A percentile compares a stretch with the other conserved stretches of the same genome.
Evolutionary conservation across 352 stramenopile species (phyloP).

Genomic region (Phytophthora constricta): DNA sequence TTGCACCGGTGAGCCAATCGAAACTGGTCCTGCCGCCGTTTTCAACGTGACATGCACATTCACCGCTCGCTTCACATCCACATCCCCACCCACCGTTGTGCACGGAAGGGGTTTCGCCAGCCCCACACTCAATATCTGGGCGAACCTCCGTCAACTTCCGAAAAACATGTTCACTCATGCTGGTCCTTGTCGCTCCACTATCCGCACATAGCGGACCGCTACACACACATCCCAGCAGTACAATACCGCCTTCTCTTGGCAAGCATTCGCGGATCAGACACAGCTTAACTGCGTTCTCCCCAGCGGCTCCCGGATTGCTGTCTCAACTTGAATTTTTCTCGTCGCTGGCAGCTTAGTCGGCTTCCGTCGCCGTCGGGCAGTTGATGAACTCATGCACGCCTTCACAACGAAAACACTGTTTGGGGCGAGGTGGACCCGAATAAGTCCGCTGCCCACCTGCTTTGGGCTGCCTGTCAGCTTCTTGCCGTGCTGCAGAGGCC

Average conservation of each 20-base stretch:
- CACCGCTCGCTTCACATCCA: constrained; percentile 6
- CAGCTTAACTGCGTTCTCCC: constrained; percentile 1
- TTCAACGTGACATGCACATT: constrained; percentile 5
- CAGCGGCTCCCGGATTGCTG: not conserved
- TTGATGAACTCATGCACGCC: constrained; percentile 14
- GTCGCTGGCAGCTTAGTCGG: constrained; percentile 8
- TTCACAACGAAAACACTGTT: constrained; percentile 10
- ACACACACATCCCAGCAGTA: constrained; percentile 5
- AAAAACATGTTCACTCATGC: constrained; percentile 15
- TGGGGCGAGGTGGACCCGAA: not conserved
- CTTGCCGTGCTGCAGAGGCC: too few species aligned
- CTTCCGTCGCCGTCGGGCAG: constrained; percentile 11
- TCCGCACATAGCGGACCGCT: constrained; percentile 8
- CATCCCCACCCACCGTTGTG: not conserved
- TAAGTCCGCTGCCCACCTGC: not conserved
- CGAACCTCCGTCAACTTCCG: not conserved
- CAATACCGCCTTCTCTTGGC: not conserved
- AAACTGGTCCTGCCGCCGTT: constrained; percentile 4
- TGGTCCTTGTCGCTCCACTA: constrained; percentile 2
- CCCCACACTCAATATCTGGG: not conserved
- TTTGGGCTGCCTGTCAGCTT: too few species aligned
- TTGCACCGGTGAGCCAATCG: constrained; percentile 1
- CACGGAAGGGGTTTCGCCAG: not conserved
- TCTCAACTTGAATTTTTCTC: not conserved
- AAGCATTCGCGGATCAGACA: constrained; percentile 8